These are phyloP conservation scores for Nitzschia putrida DNA, from an alignment of 108 stramenopile genomes.

Conservation along the genomic window DNA sequence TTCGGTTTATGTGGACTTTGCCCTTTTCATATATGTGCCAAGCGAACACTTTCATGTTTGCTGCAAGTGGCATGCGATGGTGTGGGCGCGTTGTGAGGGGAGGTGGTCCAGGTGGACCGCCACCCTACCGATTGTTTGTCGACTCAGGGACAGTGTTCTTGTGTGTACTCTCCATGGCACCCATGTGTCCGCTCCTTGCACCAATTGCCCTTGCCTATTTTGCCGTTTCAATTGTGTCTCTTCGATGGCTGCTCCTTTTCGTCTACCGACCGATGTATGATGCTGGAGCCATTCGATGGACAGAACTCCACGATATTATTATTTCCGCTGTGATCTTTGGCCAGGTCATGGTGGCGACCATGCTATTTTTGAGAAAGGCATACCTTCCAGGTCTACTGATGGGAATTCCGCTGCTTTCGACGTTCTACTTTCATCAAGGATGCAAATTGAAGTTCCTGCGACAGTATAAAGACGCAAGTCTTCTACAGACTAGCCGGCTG, in stretches of 20 bases:
- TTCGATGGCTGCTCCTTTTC: constrained; percentile 75
- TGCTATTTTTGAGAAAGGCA: constrained; percentile 59
- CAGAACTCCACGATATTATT: constrained; percentile 73
- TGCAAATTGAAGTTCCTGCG: constrained; percentile 54
- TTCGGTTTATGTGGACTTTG: constrained; percentile 54
- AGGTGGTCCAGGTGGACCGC: constrained; percentile 73
- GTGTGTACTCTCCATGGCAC: constrained; percentile 69
- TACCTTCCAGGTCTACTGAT: constrained; percentile 39
- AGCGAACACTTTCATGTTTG: constrained; percentile 69
- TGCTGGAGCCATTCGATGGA: constrained; percentile 57
- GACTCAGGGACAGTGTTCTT: constrained; percentile 82
- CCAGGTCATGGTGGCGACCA: constrained; percentile 36
- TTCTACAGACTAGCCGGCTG: constrained; percentile 76
- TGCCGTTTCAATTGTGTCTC: constrained; percentile 56
- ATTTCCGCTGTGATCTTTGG: constrained; percentile 66
- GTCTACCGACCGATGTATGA: constrained; percentile 73
- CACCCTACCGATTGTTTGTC: constrained; percentile 82
- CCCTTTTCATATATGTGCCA: constrained; percentile 79
- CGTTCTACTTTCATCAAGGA: constrained; percentile 51
- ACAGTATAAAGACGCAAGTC: constrained; percentile 73
- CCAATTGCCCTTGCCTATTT: constrained; percentile 69
- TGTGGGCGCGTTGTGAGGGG: constrained; percentile 42
- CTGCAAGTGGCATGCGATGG: constrained; percentile 39
- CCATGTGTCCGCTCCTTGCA: constrained; percentile 78
- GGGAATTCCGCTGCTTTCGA: constrained; percentile 56